Evolutionary conservation across 257 asterid species (phyloP).

Genomic region (Scutellaria galericulata): DNA sequence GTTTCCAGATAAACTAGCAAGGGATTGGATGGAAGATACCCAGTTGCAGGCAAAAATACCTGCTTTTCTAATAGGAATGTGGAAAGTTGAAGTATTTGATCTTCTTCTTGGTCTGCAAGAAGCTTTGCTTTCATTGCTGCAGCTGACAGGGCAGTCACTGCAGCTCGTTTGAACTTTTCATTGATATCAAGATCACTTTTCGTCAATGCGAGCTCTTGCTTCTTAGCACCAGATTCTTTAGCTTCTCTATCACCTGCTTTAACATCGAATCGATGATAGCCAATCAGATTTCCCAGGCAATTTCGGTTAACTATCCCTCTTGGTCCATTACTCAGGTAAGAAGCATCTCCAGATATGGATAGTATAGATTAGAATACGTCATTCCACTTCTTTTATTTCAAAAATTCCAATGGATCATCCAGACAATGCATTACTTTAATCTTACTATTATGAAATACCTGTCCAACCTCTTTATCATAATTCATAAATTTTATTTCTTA

Average conservation of each 20-base stretch:
- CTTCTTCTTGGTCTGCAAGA: conserved; percentile 96
- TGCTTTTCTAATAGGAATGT: conserved; percentile 75
- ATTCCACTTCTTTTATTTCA: conserved; percentile 5
- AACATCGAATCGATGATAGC: conserved; percentile 28
- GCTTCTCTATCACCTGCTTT: conserved; percentile 50
- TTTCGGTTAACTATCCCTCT: conserved; percentile 14
- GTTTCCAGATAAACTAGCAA: conserved; percentile 28
- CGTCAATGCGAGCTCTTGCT: conserved; percentile 43
- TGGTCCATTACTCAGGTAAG: conserved; percentile 8
- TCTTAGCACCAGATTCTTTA: conserved; percentile 40
- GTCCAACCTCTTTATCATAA: conserved; percentile 5
- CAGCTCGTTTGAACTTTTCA: conserved; percentile 70
- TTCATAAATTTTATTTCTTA: background rate
- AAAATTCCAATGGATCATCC: conserved; percentile 18
- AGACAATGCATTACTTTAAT: conserved; percentile 4
- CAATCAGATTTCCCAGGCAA: conserved; percentile 27
- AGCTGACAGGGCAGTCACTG: conserved; percentile 86
- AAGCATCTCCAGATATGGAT: conserved; percentile 16
- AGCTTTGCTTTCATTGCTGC: conserved; percentile 96
- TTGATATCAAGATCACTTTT: conserved; percentile 45
- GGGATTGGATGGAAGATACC: conserved; percentile 4
- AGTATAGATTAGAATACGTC: conserved; percentile 13
- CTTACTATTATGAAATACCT: background rate
- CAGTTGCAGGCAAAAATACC: conserved; percentile 50
- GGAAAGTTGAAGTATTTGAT: conserved; percentile 81